phyloP scores from a whole-genome alignment of 2,329 filamentous ascomycete species.

The Xylogone sp. region DNA sequence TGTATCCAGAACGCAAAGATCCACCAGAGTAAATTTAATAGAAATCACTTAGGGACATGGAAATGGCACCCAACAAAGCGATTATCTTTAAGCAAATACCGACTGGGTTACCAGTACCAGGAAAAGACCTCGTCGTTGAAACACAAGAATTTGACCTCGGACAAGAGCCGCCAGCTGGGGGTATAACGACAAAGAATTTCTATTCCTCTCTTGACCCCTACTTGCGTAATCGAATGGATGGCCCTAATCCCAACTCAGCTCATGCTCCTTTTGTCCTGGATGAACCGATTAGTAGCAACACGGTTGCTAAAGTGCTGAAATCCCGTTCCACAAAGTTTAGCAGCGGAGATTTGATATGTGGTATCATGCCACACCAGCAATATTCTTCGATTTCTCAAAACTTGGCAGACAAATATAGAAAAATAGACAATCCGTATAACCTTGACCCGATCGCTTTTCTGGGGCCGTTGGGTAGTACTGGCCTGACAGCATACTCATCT shows the following conservation, averaged over 20 bases:
- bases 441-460: constrained; percentile 68
- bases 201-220: constrained; percentile 83
- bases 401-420: constrained; percentile 36
- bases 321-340: constrained; percentile 61
- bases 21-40: no score
- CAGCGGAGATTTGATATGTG: constrained; percentile 62
- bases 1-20: no score
- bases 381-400: constrained; percentile 54
- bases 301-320: constrained; percentile 67
- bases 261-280: constrained; percentile 56
- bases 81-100: constrained; percentile 72
- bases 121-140: constrained; percentile 68
- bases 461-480: constrained; percentile 75
- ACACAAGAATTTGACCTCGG: constrained; percentile 63
- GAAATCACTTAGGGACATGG: no score
- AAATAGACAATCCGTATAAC: constrained; percentile 66
- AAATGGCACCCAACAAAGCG: constrained; percentile 62
- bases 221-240: constrained; percentile 75
- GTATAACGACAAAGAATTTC: constrained; percentile 65
- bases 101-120: constrained; percentile 61
- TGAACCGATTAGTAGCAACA: constrained; percentile 60
- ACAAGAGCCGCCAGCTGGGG: constrained; percentile 56
- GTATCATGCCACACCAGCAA: constrained; percentile 60
- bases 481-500: constrained; percentile 69
- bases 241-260: constrained; percentile 63